phyloP scores from a whole-genome alignment of 441 rosid species.

The Macaranga tanarius region DNA sequence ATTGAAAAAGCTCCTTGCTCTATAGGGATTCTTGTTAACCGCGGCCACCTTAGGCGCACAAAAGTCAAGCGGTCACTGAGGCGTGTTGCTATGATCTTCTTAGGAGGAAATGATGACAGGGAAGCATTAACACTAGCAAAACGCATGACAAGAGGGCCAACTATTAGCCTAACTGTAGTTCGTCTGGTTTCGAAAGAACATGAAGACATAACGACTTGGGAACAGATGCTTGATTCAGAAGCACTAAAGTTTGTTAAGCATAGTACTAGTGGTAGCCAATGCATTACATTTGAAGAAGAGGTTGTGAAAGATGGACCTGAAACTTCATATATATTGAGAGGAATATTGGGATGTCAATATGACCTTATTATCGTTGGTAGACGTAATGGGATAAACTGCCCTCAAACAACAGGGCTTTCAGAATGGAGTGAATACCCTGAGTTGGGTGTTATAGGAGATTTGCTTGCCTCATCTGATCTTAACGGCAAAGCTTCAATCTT shows the following conservation, averaged over 20 bases:
- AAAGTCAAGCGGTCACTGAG: not conserved
- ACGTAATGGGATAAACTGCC: not conserved
- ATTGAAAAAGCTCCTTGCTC: constrained; percentile 59
- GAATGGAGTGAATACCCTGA: constrained; percentile 16
- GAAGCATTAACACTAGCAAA: not conserved
- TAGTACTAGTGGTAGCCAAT: not conserved
- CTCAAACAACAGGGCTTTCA: not conserved
- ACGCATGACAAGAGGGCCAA: not conserved
- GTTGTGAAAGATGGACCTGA: constrained; percentile 5
- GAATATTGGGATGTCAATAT: not conserved
- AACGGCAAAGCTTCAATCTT: constrained; percentile 5
- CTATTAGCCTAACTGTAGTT: not conserved
- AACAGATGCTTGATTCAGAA: constrained; percentile 1
- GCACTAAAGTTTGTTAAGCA: not conserved
- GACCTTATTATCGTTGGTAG: constrained; percentile 11
- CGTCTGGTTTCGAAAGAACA: not conserved
- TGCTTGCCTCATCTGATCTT: constrained; percentile 7
- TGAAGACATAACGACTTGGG: not conserved
- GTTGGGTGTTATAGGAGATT: constrained; percentile 9
- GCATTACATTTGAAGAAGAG: not conserved
- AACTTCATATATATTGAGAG: not conserved
- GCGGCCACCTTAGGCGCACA: constrained; percentile 19
- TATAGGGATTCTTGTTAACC: constrained; percentile 47
- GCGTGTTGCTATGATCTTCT: not conserved
- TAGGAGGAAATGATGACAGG: constrained; percentile 18